Conservation (phyloP, 2,329 filamentous ascomycete genomes). For the Aspergillus arachidicola region DNA sequence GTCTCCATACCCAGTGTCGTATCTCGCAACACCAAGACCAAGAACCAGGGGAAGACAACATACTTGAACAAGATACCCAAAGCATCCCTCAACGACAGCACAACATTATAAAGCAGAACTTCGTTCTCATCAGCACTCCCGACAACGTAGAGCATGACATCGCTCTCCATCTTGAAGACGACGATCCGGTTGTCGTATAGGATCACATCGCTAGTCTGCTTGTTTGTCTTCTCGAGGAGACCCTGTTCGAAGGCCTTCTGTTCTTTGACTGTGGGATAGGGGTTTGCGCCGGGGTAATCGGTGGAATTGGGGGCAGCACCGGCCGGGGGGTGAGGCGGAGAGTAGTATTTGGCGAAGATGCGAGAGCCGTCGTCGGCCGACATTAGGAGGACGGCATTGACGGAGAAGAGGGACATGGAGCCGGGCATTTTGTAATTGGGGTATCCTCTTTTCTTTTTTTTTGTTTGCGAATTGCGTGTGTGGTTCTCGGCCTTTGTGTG, state of each 20-base stretch:
- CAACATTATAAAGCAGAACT: slow-evolving; percentile 91
- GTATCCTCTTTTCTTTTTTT: slow-evolving; percentile 11
- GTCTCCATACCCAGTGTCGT: not conserved
- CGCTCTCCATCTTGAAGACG: slow-evolving; percentile 96
- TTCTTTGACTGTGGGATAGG: slow-evolving; percentile 86
- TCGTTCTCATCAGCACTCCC: slow-evolving; percentile 94
- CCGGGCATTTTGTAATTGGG: slow-evolving; percentile 63
- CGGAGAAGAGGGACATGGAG: slow-evolving; percentile 73
- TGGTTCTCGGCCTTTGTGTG: not conserved
- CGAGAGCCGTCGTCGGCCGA: slow-evolving; percentile 85
- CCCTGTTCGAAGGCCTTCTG: slow-evolving; percentile 98
- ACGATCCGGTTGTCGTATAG: slow-evolving; percentile 96
- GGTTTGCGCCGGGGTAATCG: slow-evolving; percentile 67
- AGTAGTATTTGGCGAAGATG: slow-evolving; percentile 94
- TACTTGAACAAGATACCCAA: slow-evolving; percentile 92
- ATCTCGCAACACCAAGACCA: not conserved
- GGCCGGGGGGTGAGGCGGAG: slow-evolving; percentile 68
- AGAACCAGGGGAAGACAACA: slow-evolving; percentile 28
- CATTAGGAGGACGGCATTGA: slow-evolving; percentile 77
- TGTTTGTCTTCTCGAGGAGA: slow-evolving; percentile 90
- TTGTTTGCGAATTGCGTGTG: not conserved
- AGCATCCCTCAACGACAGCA: slow-evolving; percentile 86
- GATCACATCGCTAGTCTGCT: slow-evolving; percentile 94
- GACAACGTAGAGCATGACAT: slow-evolving; percentile 95
- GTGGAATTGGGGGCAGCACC: slow-evolving; percentile 57